Evolutionary conservation across 441 rosid species (phyloP).

Genomic region (Adansonia gregorii): DNA sequence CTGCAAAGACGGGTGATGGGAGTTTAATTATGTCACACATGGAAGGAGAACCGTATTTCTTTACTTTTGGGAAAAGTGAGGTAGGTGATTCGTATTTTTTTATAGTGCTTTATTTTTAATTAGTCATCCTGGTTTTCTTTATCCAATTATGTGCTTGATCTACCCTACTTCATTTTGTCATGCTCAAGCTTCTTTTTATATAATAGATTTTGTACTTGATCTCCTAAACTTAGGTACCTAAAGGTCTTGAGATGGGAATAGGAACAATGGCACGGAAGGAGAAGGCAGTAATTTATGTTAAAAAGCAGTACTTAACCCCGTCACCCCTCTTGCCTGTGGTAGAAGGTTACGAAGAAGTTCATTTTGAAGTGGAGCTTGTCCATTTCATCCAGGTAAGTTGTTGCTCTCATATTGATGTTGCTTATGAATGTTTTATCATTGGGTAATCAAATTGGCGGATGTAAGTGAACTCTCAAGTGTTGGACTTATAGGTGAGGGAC

Average conservation of each 20-base stretch:
- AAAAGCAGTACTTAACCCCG: conserved; percentile 65
- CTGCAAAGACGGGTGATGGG: conserved; percentile 80
- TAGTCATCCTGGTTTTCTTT: conserved; percentile 10
- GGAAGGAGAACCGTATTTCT: conserved; percentile 77
- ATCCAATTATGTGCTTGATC: neutral
- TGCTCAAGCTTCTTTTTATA: conserved; percentile 15
- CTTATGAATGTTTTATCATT: conserved; percentile 2
- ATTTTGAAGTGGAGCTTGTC: conserved; percentile 93
- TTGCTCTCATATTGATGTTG: neutral
- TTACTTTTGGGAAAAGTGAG: conserved; percentile 93
- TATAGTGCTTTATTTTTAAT: neutral
- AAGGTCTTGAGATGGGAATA: conserved; percentile 96
- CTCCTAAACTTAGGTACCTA: conserved; percentile 70
- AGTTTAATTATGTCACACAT: conserved; percentile 53
- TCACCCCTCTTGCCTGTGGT: conserved; percentile 67
- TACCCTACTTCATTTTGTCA: neutral
- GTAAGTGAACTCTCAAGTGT: conserved; percentile 34
- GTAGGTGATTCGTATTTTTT: conserved; percentile 44
- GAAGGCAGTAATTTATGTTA: conserved; percentile 87
- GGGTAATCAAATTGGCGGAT: conserved; percentile 12
- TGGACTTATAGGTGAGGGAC: conserved; percentile 77
- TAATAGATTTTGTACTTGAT: conserved; percentile 23
- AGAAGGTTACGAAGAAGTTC: conserved; percentile 81
- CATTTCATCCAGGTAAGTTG: conserved; percentile 82
- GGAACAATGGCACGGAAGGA: conserved; percentile 93